phyloP scores from a whole-genome alignment of 1,139 yeast species.

The Tardiomyces blankii region DNA sequence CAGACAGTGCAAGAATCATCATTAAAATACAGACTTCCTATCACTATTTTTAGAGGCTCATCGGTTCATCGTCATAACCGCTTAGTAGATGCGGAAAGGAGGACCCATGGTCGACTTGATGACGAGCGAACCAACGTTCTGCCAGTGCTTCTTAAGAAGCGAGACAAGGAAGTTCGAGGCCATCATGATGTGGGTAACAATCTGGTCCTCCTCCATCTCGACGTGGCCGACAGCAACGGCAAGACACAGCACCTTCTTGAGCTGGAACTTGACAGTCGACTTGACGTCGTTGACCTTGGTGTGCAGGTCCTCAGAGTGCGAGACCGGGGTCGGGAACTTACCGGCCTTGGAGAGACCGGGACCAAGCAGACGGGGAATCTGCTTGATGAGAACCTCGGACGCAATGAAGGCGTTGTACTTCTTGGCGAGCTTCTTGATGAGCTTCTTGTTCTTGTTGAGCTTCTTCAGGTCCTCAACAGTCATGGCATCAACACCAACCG shows the following conservation, averaged over 20 bases:
- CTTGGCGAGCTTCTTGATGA: conserved; percentile 99
- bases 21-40: not conserved
- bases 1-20: not conserved
- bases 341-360: conserved; percentile 99
- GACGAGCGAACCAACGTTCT: conserved; percentile 98
- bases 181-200: conserved; percentile 98
- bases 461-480: conserved; percentile 99
- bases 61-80: not conserved
- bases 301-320: conserved; percentile 98
- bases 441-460: conserved; percentile 99
- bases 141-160: conserved; percentile 99
- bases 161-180: conserved; percentile 99
- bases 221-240: conserved; percentile 98
- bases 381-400: conserved; percentile 98
- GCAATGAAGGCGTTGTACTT: conserved; percentile 99
- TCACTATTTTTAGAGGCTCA: not conserved
- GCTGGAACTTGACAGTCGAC: conserved; percentile 99
- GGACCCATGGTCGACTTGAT: conserved; percentile 99
- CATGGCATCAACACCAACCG: conserved; percentile 99
- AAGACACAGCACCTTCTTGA: conserved; percentile 83
- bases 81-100: conserved; percentile 97
- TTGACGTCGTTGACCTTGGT: conserved; percentile 93
- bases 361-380: conserved; percentile 99
- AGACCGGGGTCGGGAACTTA: conserved; percentile 99
- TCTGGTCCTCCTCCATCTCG: conserved; percentile 94